These are phyloP conservation scores for Spiromastix sp. DNA, from an alignment of 2,329 filamentous ascomycete species.

Conservation along the genomic window DNA sequence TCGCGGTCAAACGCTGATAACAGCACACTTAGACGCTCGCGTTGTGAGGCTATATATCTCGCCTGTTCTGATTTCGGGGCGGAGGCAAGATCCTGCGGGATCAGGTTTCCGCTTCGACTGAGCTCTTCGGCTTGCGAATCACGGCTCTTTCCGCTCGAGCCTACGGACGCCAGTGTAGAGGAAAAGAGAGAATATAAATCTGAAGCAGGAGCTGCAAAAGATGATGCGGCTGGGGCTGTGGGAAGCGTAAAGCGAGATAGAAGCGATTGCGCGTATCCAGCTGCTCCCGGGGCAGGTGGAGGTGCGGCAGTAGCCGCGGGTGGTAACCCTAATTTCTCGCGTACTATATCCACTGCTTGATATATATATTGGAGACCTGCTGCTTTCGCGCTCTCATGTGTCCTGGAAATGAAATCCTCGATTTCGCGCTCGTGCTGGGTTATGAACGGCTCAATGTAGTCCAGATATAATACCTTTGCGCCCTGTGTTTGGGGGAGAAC, in stretches of 20 bases:
- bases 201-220: constrained; percentile 32
- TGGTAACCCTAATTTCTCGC: constrained; percentile 69
- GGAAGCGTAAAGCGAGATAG: constrained; percentile 82
- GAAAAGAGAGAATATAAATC: constrained; percentile 74
- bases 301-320: constrained; percentile 47
- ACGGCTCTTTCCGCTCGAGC: constrained; percentile 29
- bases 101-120: constrained; percentile 50
- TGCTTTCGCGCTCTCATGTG: constrained; percentile 66
- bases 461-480: constrained; percentile 73
- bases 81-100: constrained; percentile 58
- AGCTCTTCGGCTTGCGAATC: constrained; percentile 40
- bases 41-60: constrained; percentile 66
- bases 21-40: constrained; percentile 63
- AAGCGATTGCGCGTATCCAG: constrained; percentile 65
- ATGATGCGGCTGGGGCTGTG: constrained; percentile 41
- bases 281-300: constrained; percentile 32
- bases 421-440: constrained; percentile 78
- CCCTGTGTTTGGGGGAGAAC: constrained; percentile 97
- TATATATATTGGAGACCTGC: constrained; percentile 69
- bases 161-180: constrained; percentile 58
- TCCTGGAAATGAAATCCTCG: constrained; percentile 74
- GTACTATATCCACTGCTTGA: constrained; percentile 58
- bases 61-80: constrained; percentile 55
- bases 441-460: constrained; percentile 79
- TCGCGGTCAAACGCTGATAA: constrained; percentile 71